phyloP scores from a whole-genome alignment of 1,284 basidiomycete species.

The Sparassis latifolia region DNA sequence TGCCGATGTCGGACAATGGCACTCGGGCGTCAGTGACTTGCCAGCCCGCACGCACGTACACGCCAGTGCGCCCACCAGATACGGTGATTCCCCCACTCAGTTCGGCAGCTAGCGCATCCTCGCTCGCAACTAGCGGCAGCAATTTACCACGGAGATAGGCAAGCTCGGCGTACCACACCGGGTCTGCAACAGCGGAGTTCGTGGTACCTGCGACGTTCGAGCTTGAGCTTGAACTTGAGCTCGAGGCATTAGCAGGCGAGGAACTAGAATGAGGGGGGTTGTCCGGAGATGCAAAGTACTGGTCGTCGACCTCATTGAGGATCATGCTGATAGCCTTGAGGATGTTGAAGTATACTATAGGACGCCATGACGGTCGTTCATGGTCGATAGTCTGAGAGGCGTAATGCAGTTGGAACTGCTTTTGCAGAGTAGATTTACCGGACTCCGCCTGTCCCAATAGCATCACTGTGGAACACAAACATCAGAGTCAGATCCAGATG shows the following conservation, averaged over 20 bases:
- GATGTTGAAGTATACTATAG: conserved; percentile 75
- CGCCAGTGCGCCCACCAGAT: conserved; percentile 49
- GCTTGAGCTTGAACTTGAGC: conserved; percentile 15
- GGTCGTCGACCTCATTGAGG: conserved; percentile 64
- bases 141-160: conserved; percentile 47
- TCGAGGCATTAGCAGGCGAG: conserved; percentile 9
- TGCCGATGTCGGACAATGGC: conserved; percentile 28
- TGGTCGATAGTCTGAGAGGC: conserved; percentile 60
- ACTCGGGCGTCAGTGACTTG: conserved; percentile 48
- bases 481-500: not conserved
- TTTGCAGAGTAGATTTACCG: conserved; percentile 74
- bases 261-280: conserved; percentile 17
- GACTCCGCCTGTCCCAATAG: conserved; percentile 72
- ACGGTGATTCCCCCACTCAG: conserved; percentile 58
- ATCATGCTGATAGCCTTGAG: conserved; percentile 73
- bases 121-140: conserved; percentile 58
- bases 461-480: conserved; percentile 18
- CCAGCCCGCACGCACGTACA: conserved; percentile 64
- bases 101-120: conserved; percentile 60
- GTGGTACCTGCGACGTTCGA: conserved; percentile 10
- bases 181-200: conserved; percentile 14
- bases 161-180: conserved; percentile 39
- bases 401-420: conserved; percentile 77
- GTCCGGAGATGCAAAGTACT: conserved; percentile 30
- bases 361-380: conserved; percentile 68